Evolutionary conservation across 129 eudicot species (phyloP).

Genomic region (Tagetes patula): DNA sequence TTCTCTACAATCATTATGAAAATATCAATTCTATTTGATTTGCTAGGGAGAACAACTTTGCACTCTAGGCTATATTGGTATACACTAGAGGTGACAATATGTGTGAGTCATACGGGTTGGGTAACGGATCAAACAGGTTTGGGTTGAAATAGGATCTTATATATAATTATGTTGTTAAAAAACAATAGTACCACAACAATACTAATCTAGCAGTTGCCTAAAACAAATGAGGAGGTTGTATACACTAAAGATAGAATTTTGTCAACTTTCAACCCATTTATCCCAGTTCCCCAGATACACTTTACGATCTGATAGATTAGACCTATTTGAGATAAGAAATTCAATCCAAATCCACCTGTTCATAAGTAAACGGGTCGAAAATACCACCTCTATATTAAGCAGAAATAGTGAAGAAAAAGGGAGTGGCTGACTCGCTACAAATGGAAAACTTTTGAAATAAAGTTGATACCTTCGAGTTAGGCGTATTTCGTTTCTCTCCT

Average conservation of each 20-base stretch:
- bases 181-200: background rate
- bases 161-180: background rate
- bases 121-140: background rate
- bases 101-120: background rate
- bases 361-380: conserved; percentile 1
- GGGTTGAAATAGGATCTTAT: background rate
- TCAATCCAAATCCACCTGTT: background rate
- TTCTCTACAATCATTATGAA: conserved; percentile 43
- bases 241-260: background rate
- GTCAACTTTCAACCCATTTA: background rate
- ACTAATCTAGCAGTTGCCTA: background rate
- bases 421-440: background rate
- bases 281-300: conserved; percentile 18
- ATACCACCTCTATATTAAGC: conserved; percentile 55
- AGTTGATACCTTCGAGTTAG: conserved; percentile 58
- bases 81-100: background rate
- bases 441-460: background rate
- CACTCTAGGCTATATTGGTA: conserved; percentile 4
- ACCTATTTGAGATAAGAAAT: background rate
- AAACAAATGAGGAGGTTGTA: background rate
- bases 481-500: conserved; percentile 72
- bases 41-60: background rate
- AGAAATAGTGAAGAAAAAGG: background rate
- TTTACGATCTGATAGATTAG: background rate
- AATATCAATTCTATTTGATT: background rate